Percentiles rank a stretch among this genome's conserved stretches.
These are phyloP conservation scores for Escovopsis sp. DNA, from an alignment of 2,329 filamentous ascomycete species.

Conservation along the genomic window DNA sequence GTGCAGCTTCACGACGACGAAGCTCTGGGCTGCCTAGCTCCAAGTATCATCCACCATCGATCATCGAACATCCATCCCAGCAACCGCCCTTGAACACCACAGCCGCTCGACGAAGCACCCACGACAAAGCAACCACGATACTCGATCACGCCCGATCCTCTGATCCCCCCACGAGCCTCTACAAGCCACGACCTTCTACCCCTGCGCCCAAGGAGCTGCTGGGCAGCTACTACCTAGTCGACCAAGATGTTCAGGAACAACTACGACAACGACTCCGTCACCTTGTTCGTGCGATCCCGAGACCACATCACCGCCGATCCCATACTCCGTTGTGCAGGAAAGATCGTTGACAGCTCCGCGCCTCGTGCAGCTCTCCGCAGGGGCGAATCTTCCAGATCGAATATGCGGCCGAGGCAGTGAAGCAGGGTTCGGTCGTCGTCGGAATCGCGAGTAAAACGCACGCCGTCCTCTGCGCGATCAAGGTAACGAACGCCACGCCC, in stretches of 20 bases:
- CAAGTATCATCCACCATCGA: too few species aligned
- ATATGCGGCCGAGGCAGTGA: slow-evolving; percentile 96
- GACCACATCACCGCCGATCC: slow-evolving; percentile 2
- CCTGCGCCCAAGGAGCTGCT: slow-evolving; percentile 2
- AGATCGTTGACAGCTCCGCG: slow-evolving; percentile 2
- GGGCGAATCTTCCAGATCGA: slow-evolving; percentile 99
- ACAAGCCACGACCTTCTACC: slow-evolving; percentile 2
- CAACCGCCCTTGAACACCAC: background rate
- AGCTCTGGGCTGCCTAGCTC: slow-evolving; percentile 23
- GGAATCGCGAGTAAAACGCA: slow-evolving; percentile 97
- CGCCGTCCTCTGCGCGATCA: slow-evolving; percentile 86
- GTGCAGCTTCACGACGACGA: slow-evolving; percentile 16
- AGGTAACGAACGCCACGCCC: slow-evolving; percentile 42
- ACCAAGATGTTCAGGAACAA: slow-evolving; percentile 95
- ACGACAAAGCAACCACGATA: too few species aligned
- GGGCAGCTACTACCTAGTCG: background rate
- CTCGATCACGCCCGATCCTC: too few species aligned
- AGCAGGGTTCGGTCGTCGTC: slow-evolving; percentile 96
- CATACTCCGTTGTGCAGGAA: slow-evolving; percentile 7
- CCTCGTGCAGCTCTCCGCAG: slow-evolving; percentile 67
- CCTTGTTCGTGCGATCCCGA: slow-evolving; percentile 56
- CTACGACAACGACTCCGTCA: slow-evolving; percentile 99
- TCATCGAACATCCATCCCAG: background rate
- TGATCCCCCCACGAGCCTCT: background rate
- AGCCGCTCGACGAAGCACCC: background rate